phyloP scores from a whole-genome alignment of 176 grass and related monocot genomes.

The Rhynchospora breviuscula region DNA sequence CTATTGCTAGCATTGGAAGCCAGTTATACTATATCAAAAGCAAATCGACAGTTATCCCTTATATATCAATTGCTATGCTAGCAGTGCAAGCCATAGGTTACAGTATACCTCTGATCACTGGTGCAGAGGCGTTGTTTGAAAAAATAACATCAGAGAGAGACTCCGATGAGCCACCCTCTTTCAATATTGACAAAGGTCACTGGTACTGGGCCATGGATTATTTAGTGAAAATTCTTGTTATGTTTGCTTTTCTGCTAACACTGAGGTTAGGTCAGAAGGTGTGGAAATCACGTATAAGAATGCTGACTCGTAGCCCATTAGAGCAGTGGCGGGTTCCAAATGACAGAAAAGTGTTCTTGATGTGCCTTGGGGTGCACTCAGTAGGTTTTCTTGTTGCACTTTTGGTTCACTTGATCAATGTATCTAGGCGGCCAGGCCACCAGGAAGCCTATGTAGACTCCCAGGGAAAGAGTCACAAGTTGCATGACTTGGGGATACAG shows the following conservation, averaged over 20 bases:
- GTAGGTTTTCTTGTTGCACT: constrained; percentile 54
- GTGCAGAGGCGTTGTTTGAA: constrained; percentile 73
- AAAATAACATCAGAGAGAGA: constrained; percentile 39
- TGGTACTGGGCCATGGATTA: constrained; percentile 72
- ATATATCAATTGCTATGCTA: constrained; percentile 70
- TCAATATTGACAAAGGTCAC: constrained; percentile 55
- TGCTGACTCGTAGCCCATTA: constrained; percentile 64
- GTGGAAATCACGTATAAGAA: constrained; percentile 70
- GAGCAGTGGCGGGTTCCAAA: constrained; percentile 67
- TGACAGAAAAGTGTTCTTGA: constrained; percentile 55
- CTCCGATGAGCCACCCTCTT: constrained; percentile 30
- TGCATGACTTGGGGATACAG: constrained; percentile 70
- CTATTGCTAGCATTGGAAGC: constrained; percentile 44
- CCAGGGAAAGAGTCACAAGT: constrained; percentile 53
- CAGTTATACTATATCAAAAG: constrained; percentile 75
- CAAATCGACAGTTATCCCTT: constrained; percentile 47
- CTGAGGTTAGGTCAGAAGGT: constrained; percentile 78
- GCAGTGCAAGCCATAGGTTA: constrained; percentile 77
- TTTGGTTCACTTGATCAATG: constrained; percentile 40
- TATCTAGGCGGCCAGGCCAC: constrained; percentile 40
- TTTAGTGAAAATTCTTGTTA: constrained; percentile 71
- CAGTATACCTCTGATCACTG: constrained; percentile 76
- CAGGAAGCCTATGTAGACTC: constrained; percentile 57
- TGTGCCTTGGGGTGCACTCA: constrained; percentile 39
- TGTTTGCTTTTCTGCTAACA: constrained; percentile 61